phyloP scores from a whole-genome alignment of 176 grass and related monocot species.

The bread wheat (Triticum aestivum) region DNA sequence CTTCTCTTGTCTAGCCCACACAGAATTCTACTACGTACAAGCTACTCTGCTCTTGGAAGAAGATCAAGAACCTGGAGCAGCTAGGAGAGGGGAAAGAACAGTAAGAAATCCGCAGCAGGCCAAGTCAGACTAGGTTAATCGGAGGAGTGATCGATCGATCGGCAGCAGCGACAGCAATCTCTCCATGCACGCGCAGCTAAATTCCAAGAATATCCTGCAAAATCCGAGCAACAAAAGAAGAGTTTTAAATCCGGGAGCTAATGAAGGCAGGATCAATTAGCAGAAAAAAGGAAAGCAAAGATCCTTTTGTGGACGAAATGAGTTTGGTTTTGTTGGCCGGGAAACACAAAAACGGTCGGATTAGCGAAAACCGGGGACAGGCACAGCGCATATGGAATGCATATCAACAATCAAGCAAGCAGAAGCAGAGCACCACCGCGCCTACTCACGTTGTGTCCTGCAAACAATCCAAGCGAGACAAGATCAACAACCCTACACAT shows the following conservation, averaged over 20 bases:
- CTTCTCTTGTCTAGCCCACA: background rate
- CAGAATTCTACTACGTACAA: background rate
- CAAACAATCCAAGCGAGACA: conserved; percentile 43
- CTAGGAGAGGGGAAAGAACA: conserved; percentile 26
- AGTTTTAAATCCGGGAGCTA: background rate
- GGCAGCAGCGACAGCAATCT: background rate
- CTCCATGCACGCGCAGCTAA: background rate
- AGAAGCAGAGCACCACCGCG: conserved; percentile 38
- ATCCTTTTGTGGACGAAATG: background rate
- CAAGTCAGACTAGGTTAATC: conserved; percentile 20
- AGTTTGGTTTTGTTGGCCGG: background rate
- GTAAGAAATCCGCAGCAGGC: background rate
- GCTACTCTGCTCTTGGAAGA: background rate
- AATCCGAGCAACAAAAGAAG: conserved; percentile 17
- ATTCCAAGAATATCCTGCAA: conserved; percentile 19
- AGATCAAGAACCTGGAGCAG: conserved; percentile 43
- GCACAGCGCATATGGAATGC: background rate
- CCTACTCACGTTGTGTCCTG: conserved; percentile 70
- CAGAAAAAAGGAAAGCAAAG: background rate
- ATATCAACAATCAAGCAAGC: background rate
- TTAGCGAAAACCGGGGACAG: conserved; percentile 29
- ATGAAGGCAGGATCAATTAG: background rate
- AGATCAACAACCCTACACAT: conserved; percentile 20
- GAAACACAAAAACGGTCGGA: conserved; percentile 18
- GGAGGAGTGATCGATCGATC: background rate